Conservation (phyloP, 164 flowering plant genomes). For the Vitis amurensis region DNA sequence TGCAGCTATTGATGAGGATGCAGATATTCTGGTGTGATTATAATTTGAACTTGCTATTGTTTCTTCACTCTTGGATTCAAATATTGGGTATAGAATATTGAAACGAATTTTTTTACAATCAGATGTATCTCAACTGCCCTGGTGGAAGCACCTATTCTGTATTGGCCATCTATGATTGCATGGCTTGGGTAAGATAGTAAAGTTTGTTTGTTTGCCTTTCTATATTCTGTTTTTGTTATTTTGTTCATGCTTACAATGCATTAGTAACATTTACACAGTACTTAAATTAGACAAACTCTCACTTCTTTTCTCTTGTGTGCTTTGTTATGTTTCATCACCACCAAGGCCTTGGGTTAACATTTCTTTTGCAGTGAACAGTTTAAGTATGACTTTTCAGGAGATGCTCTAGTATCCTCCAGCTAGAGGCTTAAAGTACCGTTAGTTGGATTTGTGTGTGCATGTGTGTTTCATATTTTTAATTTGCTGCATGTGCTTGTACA, state of each 20-base stretch:
- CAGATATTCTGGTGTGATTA: constrained; percentile 78
- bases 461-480: neutral
- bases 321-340: no score
- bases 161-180: constrained; percentile 93
- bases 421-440: neutral
- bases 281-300: no score
- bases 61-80: neutral
- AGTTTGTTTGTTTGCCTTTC: neutral
- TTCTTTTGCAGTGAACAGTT: neutral
- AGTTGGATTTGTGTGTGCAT: no score
- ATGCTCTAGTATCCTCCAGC: neutral
- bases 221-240: neutral
- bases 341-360: neutral
- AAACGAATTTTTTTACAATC: constrained; percentile 2
- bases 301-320: no score
- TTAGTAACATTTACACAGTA: no score
- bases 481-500: neutral
- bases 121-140: constrained; percentile 90
- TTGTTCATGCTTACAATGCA: no score
- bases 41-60: neutral
- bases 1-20: constrained; percentile 79
- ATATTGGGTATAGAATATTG: neutral
- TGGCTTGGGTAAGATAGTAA: constrained; percentile 89
- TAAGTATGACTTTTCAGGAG: no score
- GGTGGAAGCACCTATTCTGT: constrained; percentile 95